Conservation (phyloP, 495 filamentous ascomycete species). For the Niebla homalea region DNA sequence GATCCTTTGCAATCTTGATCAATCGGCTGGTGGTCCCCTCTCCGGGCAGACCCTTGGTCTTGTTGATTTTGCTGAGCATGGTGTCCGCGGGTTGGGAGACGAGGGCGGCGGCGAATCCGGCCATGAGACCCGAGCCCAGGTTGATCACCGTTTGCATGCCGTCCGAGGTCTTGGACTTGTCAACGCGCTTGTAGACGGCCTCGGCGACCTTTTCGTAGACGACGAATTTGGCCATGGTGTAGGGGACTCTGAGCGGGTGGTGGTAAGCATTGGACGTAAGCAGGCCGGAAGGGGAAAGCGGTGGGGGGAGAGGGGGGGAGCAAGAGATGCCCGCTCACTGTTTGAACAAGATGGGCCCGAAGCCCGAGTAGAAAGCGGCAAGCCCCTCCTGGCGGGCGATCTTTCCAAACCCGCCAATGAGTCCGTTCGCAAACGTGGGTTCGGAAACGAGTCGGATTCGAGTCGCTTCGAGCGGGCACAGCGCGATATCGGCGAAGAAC, state of each 20-base stretch:
- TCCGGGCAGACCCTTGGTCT: constrained; percentile 91
- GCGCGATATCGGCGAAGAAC: constrained; percentile 89
- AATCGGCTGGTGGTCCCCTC: constrained; percentile 85
- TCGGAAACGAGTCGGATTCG: constrained; percentile 90
- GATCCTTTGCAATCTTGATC: constrained; percentile 91
- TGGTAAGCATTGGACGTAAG: neutral
- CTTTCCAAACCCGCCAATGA: constrained; percentile 71
- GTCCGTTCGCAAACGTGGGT: constrained; percentile 72
- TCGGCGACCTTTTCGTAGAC: constrained; percentile 97
- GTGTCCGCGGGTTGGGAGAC: constrained; percentile 98
- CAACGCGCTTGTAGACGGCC: constrained; percentile 50
- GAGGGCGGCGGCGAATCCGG: constrained; percentile 92
- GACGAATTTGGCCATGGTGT: constrained; percentile 99
- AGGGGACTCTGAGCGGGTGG: constrained; percentile 59
- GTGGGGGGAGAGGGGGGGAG: neutral
- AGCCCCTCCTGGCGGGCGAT: constrained; percentile 74
- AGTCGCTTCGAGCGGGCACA: constrained; percentile 88
- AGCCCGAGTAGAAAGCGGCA: constrained; percentile 87
- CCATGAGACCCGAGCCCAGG: constrained; percentile 87
- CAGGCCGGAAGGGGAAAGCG: neutral
- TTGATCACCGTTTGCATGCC: constrained; percentile 76
- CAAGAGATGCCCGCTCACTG: constrained; percentile 50
- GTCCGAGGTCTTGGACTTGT: constrained; percentile 66
- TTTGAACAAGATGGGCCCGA: constrained; percentile 90
- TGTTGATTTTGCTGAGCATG: constrained; percentile 99